phyloP scores from a whole-genome alignment of 306 rosid species.

The Pterocarpus macrocarpus region DNA sequence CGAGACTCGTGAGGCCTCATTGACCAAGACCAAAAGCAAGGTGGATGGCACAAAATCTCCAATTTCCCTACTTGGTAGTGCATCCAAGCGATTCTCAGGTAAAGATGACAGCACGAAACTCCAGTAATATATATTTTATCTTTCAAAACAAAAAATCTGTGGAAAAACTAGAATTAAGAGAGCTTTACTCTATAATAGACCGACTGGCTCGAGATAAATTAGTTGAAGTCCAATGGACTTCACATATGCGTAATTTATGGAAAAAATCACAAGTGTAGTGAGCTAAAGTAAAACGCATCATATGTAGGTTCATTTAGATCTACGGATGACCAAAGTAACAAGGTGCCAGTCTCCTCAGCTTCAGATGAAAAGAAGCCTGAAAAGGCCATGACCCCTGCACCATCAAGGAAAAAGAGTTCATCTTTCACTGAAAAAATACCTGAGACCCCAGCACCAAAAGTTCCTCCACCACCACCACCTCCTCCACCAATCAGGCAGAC shows the following conservation, averaged over 20 bases:
- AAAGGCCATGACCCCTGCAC: slow-evolving; percentile 40
- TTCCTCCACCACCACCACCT: slow-evolving; percentile 37
- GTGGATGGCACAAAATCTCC: slow-evolving; percentile 52
- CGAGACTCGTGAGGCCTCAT: slow-evolving; percentile 43
- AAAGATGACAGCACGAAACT: slow-evolving; percentile 29
- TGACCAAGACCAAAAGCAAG: slow-evolving; percentile 49
- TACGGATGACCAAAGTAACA: slow-evolving; percentile 51
- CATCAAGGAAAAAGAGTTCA: slow-evolving; percentile 54
- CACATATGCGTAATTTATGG: no score
- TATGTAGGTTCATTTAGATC: slow-evolving; percentile 56
- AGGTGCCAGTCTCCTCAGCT: slow-evolving; percentile 44
- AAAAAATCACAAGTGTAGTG: not conserved
- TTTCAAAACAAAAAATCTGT: no score
- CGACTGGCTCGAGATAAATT: no score
- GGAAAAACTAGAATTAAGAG: no score
- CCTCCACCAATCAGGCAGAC: slow-evolving; percentile 37
- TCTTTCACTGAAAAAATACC: slow-evolving; percentile 47
- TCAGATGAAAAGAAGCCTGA: slow-evolving; percentile 46
- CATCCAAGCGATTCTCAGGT: slow-evolving; percentile 68
- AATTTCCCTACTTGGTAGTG: slow-evolving; percentile 44
- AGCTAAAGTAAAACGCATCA: slow-evolving; percentile 10
- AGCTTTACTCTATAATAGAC: no score
- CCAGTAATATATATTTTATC: not conserved
- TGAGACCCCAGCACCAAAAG: slow-evolving; percentile 24
- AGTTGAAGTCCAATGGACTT: no score